Base-by-base conservation (phyloP, 306 rosid species). In the Trifolium dubium region DNA sequence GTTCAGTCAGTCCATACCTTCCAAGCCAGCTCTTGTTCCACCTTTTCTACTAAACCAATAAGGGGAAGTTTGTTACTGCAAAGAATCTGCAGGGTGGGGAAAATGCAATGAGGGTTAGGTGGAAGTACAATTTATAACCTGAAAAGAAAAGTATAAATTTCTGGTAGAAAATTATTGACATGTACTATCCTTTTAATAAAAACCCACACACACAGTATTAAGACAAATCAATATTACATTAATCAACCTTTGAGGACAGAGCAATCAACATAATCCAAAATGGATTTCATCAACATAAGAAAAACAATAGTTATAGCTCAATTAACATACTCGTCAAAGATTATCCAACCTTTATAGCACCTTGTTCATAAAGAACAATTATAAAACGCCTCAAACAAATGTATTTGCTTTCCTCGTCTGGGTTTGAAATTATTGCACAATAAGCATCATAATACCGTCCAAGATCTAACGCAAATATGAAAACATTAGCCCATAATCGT, bases 1-100 rank as follows among this genome's bases (percentile, higher is more conserved):
- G 65, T 66, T 72, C 74, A 58, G 65, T 71, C 53, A 77, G 28
- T 65, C 63, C 50, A 75, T 83, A 93, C 98, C 98, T 94, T 94
- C 96, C 96, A 84, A 46, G 87, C 85, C 85, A 94, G 97, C 91
- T 94, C 98, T 76, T 91, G 96, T 84, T 94, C 98, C n/a, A 91
- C 94, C 83, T 88, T 94, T 80, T 91, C 98, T 77, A 79, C 86
- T 73, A 94, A 86, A 78, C 97, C 97, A 84, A 88, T 87, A 78
- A 86, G 91, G 44, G 98, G 98, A 66, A 94, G 90, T 78, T 87
- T 88, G 84, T 89, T 91, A 58, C 91, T 83, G 83, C 92, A 94
- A 64, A 94, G 90, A 87, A 94, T 87, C 98, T 93, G 90, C 72
- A 54, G 72, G 63, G 65, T n/a, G 44, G 37, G 68, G 35, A 31